These are phyloP conservation scores for Russula compacta DNA, from an alignment of 768 basidiomycete species.

Conservation along the genomic window DNA sequence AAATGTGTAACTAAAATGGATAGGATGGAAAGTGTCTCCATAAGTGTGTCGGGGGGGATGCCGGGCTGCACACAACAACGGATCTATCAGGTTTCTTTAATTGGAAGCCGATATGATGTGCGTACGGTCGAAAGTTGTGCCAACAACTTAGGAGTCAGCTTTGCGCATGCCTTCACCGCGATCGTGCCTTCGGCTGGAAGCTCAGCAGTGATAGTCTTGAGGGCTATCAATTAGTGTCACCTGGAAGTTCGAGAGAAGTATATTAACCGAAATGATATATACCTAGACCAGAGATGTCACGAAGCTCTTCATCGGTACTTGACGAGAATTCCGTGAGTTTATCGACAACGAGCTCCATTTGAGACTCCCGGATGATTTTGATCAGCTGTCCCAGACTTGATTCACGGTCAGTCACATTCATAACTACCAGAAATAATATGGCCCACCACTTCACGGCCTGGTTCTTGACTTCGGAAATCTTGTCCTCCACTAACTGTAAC, in stretches of 20 bases:
- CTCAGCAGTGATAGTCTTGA: constrained; percentile 93
- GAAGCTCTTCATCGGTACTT: constrained; percentile 82
- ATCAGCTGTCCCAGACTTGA: constrained; percentile 80
- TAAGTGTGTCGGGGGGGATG: constrained; percentile 70
- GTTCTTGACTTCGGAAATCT: constrained; percentile 97
- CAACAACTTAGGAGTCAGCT: constrained; percentile 77
- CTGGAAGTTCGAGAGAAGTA: background rate
- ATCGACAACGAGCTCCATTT: constrained; percentile 84
- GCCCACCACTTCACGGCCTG: constrained; percentile 89
- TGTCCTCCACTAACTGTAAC: constrained; percentile 80
- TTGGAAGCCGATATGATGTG: background rate
- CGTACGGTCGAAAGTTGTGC: constrained; percentile 66
- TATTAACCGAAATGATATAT: constrained; percentile 16
- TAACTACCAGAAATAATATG: background rate
- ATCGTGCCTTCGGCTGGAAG: constrained; percentile 77
- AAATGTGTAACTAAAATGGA: constrained; percentile 85
- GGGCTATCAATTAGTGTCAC: constrained; percentile 39
- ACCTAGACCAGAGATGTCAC: constrained; percentile 95
- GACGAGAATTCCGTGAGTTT: constrained; percentile 79
- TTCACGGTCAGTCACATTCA: background rate
- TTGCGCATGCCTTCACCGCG: constrained; percentile 69
- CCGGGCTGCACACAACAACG: constrained; percentile 34
- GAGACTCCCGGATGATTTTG: constrained; percentile 74
- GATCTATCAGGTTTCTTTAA: background rate
- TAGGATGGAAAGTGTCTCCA: constrained; percentile 78